A percentile compares a stretch with the other conserved stretches of the same genome.
These are phyloP conservation scores for Tolypocladium tundrense DNA, from an alignment of 2,329 filamentous ascomycete species.

Conservation along the genomic window DNA sequence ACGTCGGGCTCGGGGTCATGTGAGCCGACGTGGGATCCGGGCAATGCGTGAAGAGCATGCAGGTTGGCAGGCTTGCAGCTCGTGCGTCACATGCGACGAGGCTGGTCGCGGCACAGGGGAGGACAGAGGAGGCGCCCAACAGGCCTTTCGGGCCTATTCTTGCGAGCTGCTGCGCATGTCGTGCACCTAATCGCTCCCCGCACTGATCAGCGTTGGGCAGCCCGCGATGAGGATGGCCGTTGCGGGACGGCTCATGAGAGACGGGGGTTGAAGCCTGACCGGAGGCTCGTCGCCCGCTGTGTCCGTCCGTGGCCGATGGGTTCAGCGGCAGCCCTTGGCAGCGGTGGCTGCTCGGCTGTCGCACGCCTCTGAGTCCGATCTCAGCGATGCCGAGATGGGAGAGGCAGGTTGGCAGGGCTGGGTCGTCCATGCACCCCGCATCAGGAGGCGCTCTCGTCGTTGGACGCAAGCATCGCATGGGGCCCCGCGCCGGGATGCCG, in stretches of 20 bases:
- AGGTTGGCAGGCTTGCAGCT: too few species aligned
- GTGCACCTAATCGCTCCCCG: background rate
- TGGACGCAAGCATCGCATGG: background rate
- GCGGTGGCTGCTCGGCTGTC: background rate
- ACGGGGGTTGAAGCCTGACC: too few species aligned
- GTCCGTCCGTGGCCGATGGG: too few species aligned
- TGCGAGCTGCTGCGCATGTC: background rate
- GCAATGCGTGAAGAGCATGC: background rate
- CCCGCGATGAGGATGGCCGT: too few species aligned
- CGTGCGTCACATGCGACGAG: background rate
- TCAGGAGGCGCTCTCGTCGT: background rate
- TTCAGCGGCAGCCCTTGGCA: too few species aligned
- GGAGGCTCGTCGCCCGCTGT: too few species aligned
- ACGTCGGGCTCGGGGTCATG: too few species aligned
- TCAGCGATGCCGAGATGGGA: background rate
- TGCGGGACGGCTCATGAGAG: too few species aligned
- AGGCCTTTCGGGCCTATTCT: conserved; percentile 1
- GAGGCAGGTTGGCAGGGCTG: background rate
- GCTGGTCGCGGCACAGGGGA: background rate
- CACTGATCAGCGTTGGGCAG: background rate
- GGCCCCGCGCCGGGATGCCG: background rate
- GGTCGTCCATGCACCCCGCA: background rate
- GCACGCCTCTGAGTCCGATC: background rate
- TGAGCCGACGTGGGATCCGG: too few species aligned
- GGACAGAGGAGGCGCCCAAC: too few species aligned